Base-by-base conservation (phyloP, 202 grass and related monocot genomes). In the Carex arenaria region DNA sequence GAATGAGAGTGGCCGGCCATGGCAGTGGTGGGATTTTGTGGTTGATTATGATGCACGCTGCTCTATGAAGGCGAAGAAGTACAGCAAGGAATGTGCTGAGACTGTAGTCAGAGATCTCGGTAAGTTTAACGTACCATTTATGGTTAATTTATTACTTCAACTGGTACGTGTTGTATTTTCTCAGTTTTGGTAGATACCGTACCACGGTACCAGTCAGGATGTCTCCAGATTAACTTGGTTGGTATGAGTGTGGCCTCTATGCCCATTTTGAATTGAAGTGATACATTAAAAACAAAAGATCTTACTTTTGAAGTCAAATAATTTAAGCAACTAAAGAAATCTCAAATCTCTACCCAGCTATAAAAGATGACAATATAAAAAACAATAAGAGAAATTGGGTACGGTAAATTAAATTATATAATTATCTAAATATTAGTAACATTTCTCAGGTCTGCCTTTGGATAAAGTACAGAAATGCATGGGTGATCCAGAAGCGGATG, bases 11-110 rank as follows among this genome's bases (percentile, higher is more conserved):
- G 92, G 95, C 0, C 85, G 65, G 0, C 84, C 92, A 0, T 97
- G 92, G 95, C 53, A 87, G 11, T 97, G 92, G 95, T 97, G 92
- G 95, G 95, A 97, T 79, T 97, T 76, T 67, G 92, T 94, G 22
- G 87, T 89, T 31, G 95, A 97, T 54, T 97, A 91, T 85, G 86
- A 91, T 74, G 67, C 88, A 17, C 74, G 95, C 0, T 97, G 95
- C 85, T 93, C 92, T 9, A 97, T 97, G 95, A 97, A 94, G 90
- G 86, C 94, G 76, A 93, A 91, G 79, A 97, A 93, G 84, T 97
- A 97, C 73, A 97, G 64, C 82, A 93, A 85, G 79, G 64, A 69
- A 20, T 97, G 95, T 79, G 95, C 95, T 1, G 95, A 94, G 85
- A 89, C 89, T 18, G 90, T 97, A 17, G 90, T 97, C 65, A 64